Evolutionary conservation across 2,329 filamentous ascomycete genomes (phyloP).

Genomic region (Macrophomina tecta): DNA sequence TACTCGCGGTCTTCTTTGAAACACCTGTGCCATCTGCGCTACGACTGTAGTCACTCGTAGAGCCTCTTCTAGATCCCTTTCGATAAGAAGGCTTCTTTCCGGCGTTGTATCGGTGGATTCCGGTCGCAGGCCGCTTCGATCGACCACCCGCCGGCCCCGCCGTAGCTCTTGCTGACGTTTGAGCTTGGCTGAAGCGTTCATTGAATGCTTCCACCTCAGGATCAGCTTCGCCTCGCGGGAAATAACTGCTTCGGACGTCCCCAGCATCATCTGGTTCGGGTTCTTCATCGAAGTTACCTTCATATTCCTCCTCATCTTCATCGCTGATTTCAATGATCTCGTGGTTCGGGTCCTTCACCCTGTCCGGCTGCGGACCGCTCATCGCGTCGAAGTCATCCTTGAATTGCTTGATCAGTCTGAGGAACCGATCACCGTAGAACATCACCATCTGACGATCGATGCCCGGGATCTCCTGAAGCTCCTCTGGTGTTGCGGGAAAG

Average conservation of each 20-base stretch:
- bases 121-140: neutral
- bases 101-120: neutral
- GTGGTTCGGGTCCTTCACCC: constrained; percentile 54
- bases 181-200: constrained; percentile 14
- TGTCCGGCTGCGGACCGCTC: constrained; percentile 37
- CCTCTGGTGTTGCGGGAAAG: constrained; percentile 66
- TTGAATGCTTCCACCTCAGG: constrained; percentile 29
- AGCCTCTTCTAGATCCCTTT: constrained; percentile 21
- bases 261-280: neutral
- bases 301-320: constrained; percentile 41
- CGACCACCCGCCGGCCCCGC: neutral
- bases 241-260: constrained; percentile 17
- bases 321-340: constrained; percentile 35
- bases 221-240: constrained; percentile 10
- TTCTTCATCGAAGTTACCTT: constrained; percentile 16
- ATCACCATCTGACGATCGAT: constrained; percentile 69
- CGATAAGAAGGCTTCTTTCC: constrained; percentile 14
- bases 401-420: constrained; percentile 61
- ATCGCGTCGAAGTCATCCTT: constrained; percentile 44
- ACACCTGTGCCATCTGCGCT: constrained; percentile 8
- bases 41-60: constrained; percentile 24
- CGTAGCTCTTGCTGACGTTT: constrained; percentile 1
- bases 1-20: constrained; percentile 28
- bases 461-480: constrained; percentile 68
- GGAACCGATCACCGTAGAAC: constrained; percentile 65